Base-by-base conservation (phyloP, 768 basidiomycete genomes). In the Chalciporus chontae region DNA sequence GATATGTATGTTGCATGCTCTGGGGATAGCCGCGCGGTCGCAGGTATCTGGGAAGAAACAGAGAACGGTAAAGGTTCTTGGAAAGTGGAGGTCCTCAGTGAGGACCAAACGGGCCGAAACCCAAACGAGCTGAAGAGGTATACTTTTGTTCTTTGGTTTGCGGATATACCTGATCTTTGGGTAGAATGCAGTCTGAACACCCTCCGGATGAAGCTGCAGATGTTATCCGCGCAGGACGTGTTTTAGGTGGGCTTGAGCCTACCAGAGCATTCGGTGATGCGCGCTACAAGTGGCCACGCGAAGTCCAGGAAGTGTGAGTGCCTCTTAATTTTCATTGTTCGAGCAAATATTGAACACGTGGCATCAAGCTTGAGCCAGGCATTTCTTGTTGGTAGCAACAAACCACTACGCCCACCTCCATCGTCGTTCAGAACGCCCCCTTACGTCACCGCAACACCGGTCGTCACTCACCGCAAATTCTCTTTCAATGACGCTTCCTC, bases 81-180 rank as follows among this genome's bases (percentile, higher is more conserved):
- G 96, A 80, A 84, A 40, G 87, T 94, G 26, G 92, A 96, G 65
- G 90, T 90, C n/a, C 75, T 99, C 53, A 91, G 81, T 24, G 93
- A 97, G 67, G 96, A 98, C 63, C 94, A 97, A 73, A 97, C 94
- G 7, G 96, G 93, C 34, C 81, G 91, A 56, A 97, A 93, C 64
- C 83, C 80, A 14, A 85, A 80, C 40, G 96, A 99, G 69, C 72
- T 87, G 21, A 78, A 78, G 65, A 81, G 94, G 94, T 94, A 58
- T 44, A 73, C 61, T 42, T 15, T 11, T 3, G 13, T 21, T 41
- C 7, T 18, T 5, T 27, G 8, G 15, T 46, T 37, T 45, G 44
- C 31, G 18, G 7, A 40, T 7, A 9, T 31, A 17, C 31, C 39
- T 55, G 21, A 62, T 40, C 3, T 41, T 32, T 26, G 15, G 21